A percentile compares a stretch with the other conserved stretches of the same genome.
Evolutionary conservation across 495 filamentous ascomycete species (phyloP).

Genomic region (Penicillium lividum): DNA sequence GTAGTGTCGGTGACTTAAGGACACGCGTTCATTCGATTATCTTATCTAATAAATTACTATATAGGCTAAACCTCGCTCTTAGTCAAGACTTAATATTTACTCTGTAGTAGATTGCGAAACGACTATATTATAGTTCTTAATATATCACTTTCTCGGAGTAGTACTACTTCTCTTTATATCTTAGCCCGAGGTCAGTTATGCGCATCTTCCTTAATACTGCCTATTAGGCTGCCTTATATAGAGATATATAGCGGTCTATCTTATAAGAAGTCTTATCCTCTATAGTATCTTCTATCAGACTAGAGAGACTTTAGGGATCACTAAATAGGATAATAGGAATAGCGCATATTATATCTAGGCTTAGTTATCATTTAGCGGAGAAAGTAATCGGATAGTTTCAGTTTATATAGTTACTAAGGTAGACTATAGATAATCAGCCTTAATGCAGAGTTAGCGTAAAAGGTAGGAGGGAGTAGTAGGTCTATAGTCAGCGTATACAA

Average conservation of each 20-base stretch:
- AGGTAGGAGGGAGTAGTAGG: background rate
- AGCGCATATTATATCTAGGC: background rate
- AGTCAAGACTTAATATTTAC: too few relatives aligned
- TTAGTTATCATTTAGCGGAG: background rate
- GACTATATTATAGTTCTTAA: too few relatives aligned
- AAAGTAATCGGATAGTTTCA: background rate
- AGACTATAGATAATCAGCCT: constrained; percentile 1
- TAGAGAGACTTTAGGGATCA: too few relatives aligned
- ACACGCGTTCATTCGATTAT: too few relatives aligned
- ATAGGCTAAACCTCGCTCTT: too few relatives aligned
- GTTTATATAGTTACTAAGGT: background rate
- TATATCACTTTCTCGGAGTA: too few relatives aligned
- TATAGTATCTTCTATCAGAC: too few relatives aligned
- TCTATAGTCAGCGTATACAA: background rate
- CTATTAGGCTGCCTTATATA: background rate
- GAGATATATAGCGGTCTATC: background rate
- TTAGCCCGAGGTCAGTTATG: background rate
- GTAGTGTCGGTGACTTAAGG: too few relatives aligned
- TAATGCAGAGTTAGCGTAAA: background rate
- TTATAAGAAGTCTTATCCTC: too few relatives aligned
- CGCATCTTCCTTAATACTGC: background rate
- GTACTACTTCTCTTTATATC: too few relatives aligned
- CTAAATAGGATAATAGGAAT: background rate
- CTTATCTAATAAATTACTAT: too few relatives aligned
- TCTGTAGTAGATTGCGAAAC: too few relatives aligned